Evolutionary conservation across 2,329 filamentous ascomycete genomes (phyloP).

Genomic region (Fusarium metavorans): DNA sequence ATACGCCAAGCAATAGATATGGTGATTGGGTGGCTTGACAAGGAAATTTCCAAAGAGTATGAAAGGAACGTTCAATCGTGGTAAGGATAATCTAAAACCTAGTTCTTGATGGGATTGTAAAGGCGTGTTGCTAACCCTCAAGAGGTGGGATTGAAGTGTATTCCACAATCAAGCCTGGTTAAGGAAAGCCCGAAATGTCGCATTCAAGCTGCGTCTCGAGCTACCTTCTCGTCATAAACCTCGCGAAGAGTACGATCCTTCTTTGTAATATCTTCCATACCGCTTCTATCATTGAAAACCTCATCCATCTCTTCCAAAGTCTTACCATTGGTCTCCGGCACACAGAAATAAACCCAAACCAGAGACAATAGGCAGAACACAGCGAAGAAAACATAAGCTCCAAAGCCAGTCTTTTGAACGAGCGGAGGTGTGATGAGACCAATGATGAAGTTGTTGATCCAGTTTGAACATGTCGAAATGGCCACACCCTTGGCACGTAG

Average conservation of each 20-base stretch:
- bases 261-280: conserved; percentile 33
- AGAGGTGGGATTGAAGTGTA: background rate
- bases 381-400: conserved; percentile 71
- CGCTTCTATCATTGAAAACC: conserved; percentile 46
- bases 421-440: conserved; percentile 54
- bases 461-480: conserved; percentile 69
- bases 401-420: conserved; percentile 61
- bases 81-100: background rate
- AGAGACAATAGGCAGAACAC: conserved; percentile 68
- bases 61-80: background rate
- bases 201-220: background rate
- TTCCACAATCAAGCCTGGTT: background rate
- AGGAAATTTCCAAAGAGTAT: too few species aligned
- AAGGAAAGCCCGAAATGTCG: background rate
- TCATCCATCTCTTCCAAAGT: conserved; percentile 67
- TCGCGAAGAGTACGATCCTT: conserved; percentile 6
- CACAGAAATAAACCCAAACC: conserved; percentile 63
- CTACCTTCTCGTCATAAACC: background rate
- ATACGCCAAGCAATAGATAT: too few species aligned
- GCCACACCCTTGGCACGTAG: conserved; percentile 74
- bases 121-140: background rate
- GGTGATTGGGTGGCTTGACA: too few species aligned
- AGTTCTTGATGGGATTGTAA: background rate
- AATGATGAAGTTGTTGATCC: conserved; percentile 73
- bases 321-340: conserved; percentile 68